Evolutionary conservation across 345 rosid species (phyloP), one percentile per base, ranked within the genome.

Genomic region (Nasturtium officinale): DNA sequence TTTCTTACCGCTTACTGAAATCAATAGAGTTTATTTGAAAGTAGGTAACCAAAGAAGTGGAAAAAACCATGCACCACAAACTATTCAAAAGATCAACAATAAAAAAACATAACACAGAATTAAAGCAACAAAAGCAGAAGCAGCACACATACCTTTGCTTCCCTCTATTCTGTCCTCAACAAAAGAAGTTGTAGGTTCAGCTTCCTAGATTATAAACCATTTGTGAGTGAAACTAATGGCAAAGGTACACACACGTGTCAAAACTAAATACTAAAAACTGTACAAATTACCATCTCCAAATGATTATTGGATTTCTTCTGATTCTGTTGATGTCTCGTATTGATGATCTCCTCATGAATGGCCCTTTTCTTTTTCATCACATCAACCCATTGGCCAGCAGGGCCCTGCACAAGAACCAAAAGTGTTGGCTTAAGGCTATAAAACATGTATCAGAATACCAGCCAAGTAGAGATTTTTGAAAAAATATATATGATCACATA

Each of bases 351-450:
- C 75, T 95, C 96, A 71, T 95, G 99, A 35, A 91, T 65, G 12
- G 82, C 97, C 80, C 99, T 86, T 78, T 95, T 91, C 63, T 47
- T 82, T 86, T 95, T 91, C 99, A 91, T 95, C 65, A 95, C 97
- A 87, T 91, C 97, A 26, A 82, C 93, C 97, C 91, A 84, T 69
- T 87, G 89, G 51, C 84, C 66, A 65, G 88, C 37, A 38, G 86
- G 70, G 74, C 96, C 94, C 98, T 89, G 82, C 40, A 75, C 61
- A 65, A 67, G 21, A 26, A 72, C 79, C 70, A 71, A 77, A 20
- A 60, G 15, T 35, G 60, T 64, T 58, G 72, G 47, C 61, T 62
- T 62, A 25, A 13, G 5, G 48, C 61, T 17, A 26, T 6, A 50
- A 46, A 20, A 50, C n/a, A 60, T 28, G 50, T 37, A 15, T 11